These are phyloP conservation scores for Paspalum vaginatum DNA, from an alignment of 176 grass and related monocot species.

Conservation along the genomic window DNA sequence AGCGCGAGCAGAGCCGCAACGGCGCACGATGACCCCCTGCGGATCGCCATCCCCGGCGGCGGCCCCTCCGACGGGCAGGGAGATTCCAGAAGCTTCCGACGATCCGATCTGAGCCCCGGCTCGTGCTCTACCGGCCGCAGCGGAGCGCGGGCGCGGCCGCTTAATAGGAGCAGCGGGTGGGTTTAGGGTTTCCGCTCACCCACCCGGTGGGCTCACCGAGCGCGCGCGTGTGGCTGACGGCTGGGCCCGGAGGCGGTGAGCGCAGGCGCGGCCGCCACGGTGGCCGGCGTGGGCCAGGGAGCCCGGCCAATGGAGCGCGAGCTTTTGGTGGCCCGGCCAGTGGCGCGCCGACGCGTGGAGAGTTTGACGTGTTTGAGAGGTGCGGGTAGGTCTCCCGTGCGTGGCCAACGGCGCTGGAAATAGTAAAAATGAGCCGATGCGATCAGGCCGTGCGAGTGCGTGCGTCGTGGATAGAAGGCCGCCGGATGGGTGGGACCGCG, in stretches of 20 bases:
- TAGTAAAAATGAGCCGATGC: neutral
- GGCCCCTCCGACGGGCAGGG: neutral
- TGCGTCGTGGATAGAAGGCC: too few species aligned
- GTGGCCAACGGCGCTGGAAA: constrained; percentile 7
- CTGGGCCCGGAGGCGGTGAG: neutral
- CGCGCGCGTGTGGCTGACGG: rapidly evolving
- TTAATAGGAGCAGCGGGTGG: constrained; percentile 23
- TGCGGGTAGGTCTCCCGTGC: neutral
- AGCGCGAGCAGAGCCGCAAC: constrained; percentile 50
- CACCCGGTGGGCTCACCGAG: constrained; percentile 5
- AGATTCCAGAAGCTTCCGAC: constrained; percentile 42
- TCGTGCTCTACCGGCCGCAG: constrained; percentile 9
- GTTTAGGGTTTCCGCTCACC: constrained; percentile 24
- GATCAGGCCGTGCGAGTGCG: too few species aligned
- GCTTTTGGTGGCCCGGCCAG: neutral
- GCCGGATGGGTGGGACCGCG: too few species aligned
- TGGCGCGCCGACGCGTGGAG: constrained; percentile 28
- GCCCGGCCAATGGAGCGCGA: neutral
- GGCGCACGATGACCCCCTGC: constrained; percentile 30
- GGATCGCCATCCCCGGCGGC: constrained; percentile 61
- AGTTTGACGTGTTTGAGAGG: constrained; percentile 52
- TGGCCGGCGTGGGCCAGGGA: neutral
- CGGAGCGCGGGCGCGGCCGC: neutral
- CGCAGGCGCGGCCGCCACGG: neutral
- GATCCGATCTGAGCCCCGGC: constrained; percentile 29